phyloP scores from a whole-genome alignment of 2,329 filamentous ascomycete genomes.

The Monilinia vaccinii-corymbosi region DNA sequence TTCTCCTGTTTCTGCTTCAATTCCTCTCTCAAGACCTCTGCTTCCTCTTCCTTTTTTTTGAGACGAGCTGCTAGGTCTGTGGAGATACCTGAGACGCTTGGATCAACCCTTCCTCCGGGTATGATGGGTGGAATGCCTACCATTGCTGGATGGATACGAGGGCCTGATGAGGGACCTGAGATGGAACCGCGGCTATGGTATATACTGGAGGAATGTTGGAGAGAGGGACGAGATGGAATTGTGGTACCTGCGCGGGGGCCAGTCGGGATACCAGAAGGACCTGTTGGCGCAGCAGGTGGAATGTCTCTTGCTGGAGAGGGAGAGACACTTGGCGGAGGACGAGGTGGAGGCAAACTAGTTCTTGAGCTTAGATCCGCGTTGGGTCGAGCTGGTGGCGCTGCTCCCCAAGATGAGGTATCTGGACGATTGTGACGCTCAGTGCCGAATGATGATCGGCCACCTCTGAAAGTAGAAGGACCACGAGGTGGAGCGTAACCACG shows the following conservation, averaged over 20 bases:
- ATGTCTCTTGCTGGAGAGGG: constrained; percentile 22
- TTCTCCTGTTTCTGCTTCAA: constrained; percentile 28
- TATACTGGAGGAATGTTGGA: constrained; percentile 22
- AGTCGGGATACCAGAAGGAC: constrained; percentile 26
- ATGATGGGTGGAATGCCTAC: constrained; percentile 28
- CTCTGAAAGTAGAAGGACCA: constrained; percentile 23
- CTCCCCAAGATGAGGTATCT: constrained; percentile 25
- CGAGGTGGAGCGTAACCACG: constrained; percentile 26
- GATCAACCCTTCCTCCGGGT: constrained; percentile 27
- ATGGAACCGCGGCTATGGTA: constrained; percentile 17
- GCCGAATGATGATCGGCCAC: constrained; percentile 25
- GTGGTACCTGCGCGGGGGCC: constrained; percentile 24
- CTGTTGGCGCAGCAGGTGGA: constrained; percentile 22
- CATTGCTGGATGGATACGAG: constrained; percentile 29
- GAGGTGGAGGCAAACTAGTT: constrained; percentile 15
- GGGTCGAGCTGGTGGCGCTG: constrained; percentile 20
- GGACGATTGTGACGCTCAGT: constrained; percentile 23
- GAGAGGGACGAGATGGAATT: constrained; percentile 21
- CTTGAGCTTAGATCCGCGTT: constrained; percentile 12
- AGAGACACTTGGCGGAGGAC: constrained; percentile 21
- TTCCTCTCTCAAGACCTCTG: constrained; percentile 25
- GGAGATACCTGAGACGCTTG: constrained; percentile 25
- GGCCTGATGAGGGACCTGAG: constrained; percentile 15
- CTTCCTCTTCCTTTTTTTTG: constrained; percentile 29
- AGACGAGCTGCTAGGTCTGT: constrained; percentile 22